Base-by-base conservation (phyloP, 345 rosid genomes). In the Ceriops zippeliana region DNA sequence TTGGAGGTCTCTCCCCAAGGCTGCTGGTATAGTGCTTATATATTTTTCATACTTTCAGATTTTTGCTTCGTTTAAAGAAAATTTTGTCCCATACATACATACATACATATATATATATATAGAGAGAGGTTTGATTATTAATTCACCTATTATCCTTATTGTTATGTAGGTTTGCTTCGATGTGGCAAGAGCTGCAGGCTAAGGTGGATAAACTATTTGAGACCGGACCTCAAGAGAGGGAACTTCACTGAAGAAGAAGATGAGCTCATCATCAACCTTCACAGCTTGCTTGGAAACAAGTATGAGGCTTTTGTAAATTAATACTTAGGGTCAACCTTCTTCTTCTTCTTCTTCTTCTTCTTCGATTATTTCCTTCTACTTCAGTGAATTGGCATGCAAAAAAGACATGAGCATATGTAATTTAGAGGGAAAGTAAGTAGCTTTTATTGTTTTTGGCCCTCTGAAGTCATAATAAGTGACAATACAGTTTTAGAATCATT, bases 151-250 rank as follows among this genome's bases (percentile, higher is more conserved):
- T 27, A 24, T 56, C 30, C 24, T 56, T 27, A 56, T 27, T 56
- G 26, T 0, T 27, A 10, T 24, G 28, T 9, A 83, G 84, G 86
- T 21, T 72, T 83, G 81, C 70, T 76, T 49, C 78, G 97, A 74
- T 91, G 97, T 75, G 97, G 97, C 5, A 89, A 91, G 78, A 89
- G 96, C 74, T 91, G 96, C 70, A 83, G 96, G 54, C 79, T 91
- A 19, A 80, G 97, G 72, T 91, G 88, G 91, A 86, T 86, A 65
- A 86, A 86, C 72, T 86, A 86, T 76, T 69, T 86, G 4, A 77
- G 91, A 61, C 97, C 97, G 56, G 92, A 91, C 82, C 91, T 91
- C 30, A 91, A 91, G 78, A 83, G 97, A 71, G 97, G 97, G 13
- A 91, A 91, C 81, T 91, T 91, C 84, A 83, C 82, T 0, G 87